Base-by-base conservation (phyloP, 257 asterid genomes). In the Ligustrum vulgare region DNA sequence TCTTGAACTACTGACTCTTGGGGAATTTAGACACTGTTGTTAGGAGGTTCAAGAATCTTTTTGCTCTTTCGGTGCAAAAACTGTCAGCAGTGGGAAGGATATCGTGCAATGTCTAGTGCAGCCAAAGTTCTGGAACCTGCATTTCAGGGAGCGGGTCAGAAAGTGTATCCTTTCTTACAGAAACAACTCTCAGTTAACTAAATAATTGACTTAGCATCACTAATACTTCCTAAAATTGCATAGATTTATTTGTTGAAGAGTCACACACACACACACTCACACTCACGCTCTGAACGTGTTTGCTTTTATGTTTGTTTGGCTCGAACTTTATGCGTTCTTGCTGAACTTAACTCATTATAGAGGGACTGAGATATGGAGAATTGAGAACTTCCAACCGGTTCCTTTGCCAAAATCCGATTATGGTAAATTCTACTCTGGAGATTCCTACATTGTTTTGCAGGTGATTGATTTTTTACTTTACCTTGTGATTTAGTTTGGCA, bases 291-390 rank as follows among this genome's bases (percentile, higher is more conserved):
- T 56, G 64, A 12, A 20, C 20, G 37, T 34, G 64, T 37, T 47
- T 65, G 33, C 28, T 51, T 25, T 31, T 72, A 65, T 69, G 6
- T 72, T 47, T 60, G 34, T 65, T 35, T 41, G 73, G n/a, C 16
- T 63, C 20, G 64, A 56, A 56, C 0, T 41, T 74, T 73, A 58
- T 51, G 8, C 23, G 69, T 28, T 77, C 80, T 79, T 71, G 87
- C 74, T 80, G 65, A 69, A 60, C 94, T 83, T 90, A 87, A 90
- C 87, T 11, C 69, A 25, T 32, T 6, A 5, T 60, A 94, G 98
- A 79, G 98, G 98, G 69, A 88, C 87, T 18, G 98, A 94, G 76
- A 92, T 94, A 43, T 94, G 98, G 98, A 92, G 98, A 86, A 89
- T 94, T 22, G 97, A 94, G 82, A 88, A 89, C 84, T 92, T 94